Percentiles rank a stretch among this genome's conserved stretches.
phyloP scores from a whole-genome alignment of 345 rosid genomes.

The Salix brachista region DNA sequence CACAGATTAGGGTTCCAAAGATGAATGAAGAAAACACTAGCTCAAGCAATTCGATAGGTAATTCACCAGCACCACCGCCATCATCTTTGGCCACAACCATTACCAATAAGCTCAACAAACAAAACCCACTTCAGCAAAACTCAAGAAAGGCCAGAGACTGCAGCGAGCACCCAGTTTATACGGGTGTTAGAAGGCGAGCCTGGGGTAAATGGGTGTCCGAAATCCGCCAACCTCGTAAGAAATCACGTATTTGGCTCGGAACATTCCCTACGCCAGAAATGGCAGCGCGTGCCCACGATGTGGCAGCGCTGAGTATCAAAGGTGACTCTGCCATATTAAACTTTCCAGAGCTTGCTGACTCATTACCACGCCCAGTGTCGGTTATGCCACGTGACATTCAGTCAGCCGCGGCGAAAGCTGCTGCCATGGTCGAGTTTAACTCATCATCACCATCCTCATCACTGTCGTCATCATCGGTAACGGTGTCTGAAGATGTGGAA shows the following conservation, averaged over 20 bases:
- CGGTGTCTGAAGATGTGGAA: slow-evolving; percentile 7
- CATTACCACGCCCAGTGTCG: slow-evolving; percentile 22
- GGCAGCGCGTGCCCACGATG: slow-evolving; percentile 34
- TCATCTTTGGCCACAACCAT: neutral
- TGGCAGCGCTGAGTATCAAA: slow-evolving; percentile 22
- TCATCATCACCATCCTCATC: neutral
- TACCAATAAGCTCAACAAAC: neutral
- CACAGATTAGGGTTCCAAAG: neutral
- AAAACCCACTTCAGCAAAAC: no score
- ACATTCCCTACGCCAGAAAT: slow-evolving; percentile 29
- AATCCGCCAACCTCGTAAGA: slow-evolving; percentile 27
- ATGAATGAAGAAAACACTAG: slow-evolving; percentile 9
- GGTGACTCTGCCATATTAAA: slow-evolving; percentile 23
- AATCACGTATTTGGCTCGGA: slow-evolving; percentile 30
- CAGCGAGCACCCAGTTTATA: slow-evolving; percentile 12
- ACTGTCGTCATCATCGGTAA: slow-evolving; percentile 1
- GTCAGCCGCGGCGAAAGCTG: slow-evolving; percentile 27
- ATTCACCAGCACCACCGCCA: neutral
- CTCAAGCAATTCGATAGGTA: neutral
- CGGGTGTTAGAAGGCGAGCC: slow-evolving; percentile 24
- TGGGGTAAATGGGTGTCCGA: slow-evolving; percentile 35
- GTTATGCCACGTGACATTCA: slow-evolving; percentile 24
- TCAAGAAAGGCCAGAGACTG: neutral
- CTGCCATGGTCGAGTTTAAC: slow-evolving; percentile 20
- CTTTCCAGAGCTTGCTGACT: slow-evolving; percentile 16